Evolutionary conservation across 2,329 filamentous ascomycete species (phyloP).

Genomic region (Alternaria gaisen): DNA sequence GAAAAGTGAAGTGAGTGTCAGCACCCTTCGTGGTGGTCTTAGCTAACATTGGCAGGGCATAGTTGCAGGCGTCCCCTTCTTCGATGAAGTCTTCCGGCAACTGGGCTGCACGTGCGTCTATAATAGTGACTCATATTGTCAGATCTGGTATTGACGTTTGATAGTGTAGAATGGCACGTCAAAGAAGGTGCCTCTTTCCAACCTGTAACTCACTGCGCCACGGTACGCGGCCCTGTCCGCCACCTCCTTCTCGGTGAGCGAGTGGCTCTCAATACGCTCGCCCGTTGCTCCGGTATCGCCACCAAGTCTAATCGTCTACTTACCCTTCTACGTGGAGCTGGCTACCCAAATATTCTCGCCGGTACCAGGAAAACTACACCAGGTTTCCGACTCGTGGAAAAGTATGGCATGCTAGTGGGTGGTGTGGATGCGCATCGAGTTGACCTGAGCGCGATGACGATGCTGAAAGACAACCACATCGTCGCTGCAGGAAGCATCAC

Average conservation of each 20-base stretch:
- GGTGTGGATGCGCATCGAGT: slow-evolving; percentile 92
- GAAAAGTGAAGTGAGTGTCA: slow-evolving; percentile 60
- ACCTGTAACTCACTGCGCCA: slow-evolving; percentile 71
- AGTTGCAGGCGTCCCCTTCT: slow-evolving; percentile 91
- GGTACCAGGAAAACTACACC: slow-evolving; percentile 97
- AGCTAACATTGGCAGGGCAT: slow-evolving; percentile 65
- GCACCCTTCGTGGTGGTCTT: no score
- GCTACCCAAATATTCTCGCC: slow-evolving; percentile 85
- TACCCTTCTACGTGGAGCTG: slow-evolving; percentile 64
- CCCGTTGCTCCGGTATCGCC: slow-evolving; percentile 90
- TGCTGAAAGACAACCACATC: slow-evolving; percentile 99
- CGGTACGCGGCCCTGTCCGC: slow-evolving; percentile 83
- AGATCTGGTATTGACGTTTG: not conserved
- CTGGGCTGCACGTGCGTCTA: slow-evolving; percentile 76
- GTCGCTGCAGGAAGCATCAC: slow-evolving; percentile 88
- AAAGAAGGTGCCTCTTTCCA: slow-evolving; percentile 76
- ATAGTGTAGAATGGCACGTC: slow-evolving; percentile 83
- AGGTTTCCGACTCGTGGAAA: slow-evolving; percentile 93
- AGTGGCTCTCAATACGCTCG: slow-evolving; percentile 89
- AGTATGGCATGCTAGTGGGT: slow-evolving; percentile 96
- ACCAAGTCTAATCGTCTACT: slow-evolving; percentile 66
- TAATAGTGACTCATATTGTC: not conserved
- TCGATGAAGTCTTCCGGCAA: slow-evolving; percentile 91
- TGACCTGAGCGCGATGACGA: slow-evolving; percentile 90
- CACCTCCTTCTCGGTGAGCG: slow-evolving; percentile 89